Evolutionary conservation across 2,329 filamentous ascomycete genomes (phyloP), one percentile per base, ranked within the genome.

Genomic region (Didymella arachidicola): DNA sequence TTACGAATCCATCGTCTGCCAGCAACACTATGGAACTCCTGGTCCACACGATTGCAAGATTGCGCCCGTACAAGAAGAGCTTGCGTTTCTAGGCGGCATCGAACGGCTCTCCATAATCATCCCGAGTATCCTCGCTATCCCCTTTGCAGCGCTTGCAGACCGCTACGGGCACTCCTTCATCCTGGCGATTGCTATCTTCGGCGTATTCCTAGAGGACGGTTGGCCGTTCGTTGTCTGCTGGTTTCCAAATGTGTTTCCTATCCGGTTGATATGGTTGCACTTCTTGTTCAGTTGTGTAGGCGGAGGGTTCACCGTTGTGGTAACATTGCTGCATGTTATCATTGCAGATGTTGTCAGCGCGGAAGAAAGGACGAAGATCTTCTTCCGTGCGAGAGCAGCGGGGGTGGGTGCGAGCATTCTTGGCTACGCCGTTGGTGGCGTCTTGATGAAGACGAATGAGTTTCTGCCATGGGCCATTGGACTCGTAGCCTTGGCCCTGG

Each of bases 61-160:
- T 4, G 55, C 60, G 14, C 62, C 64, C 11, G 59, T 66, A 42
- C 64, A 66, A 30, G 36, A 66, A 29, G 64, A 66, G 53, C 54
- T 66, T 1, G 62, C 62, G 1, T 27, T 64, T 2, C 39, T 66
- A 14, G 49, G 54, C 7, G 66, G 66, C 1, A 59, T 68, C 4
- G 66, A 68, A 49, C 48, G 66, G 1, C 50, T 68, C 2, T 61
- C 59, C 0, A 62, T 66, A 5, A 60, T 68, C 18, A 62, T 68
- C 4, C 66, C 66, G 6, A 64, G 60, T 14, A 48, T 68, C 7
- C 56, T 68, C 6, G 61, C 61, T 2, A 64, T 68, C 25, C 66
- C 66, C 0, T 68, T 68, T 22, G 64, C 64, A 7, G 61, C 60
- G 34, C 53, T 68, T 1, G 66, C 66, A 8, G 66, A 68, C 39